Percentiles rank a stretch among this genome's conserved stretches.
Evolutionary conservation across 306 rosid species (phyloP).

Genomic region (Rosa lucieae): DNA sequence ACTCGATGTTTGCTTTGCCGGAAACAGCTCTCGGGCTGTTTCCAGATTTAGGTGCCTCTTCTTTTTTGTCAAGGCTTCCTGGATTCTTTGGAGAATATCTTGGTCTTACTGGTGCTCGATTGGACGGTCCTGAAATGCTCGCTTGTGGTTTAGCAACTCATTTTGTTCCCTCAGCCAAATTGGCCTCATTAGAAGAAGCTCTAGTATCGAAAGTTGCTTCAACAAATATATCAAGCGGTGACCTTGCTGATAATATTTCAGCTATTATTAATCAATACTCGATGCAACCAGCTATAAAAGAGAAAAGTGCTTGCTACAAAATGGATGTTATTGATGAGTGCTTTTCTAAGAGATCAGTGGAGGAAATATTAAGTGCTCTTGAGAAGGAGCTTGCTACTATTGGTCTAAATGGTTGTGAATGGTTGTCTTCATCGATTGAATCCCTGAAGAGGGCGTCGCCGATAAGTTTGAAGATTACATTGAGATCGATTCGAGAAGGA

Average conservation of each 20-base stretch:
- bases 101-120: constrained; percentile 67
- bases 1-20: constrained; percentile 77
- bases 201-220: constrained; percentile 44
- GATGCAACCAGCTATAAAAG: constrained; percentile 49
- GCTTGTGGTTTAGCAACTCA: constrained; percentile 85
- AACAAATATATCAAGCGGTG: constrained; percentile 21
- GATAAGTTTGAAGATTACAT: constrained; percentile 67
- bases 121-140: constrained; percentile 84
- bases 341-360: constrained; percentile 68
- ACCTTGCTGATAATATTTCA: constrained; percentile 42
- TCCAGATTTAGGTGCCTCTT: constrained; percentile 75
- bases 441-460: constrained; percentile 75
- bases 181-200: constrained; percentile 63
- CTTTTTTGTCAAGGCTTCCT: constrained; percentile 67
- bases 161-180: constrained; percentile 49
- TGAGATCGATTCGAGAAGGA: constrained; percentile 80
- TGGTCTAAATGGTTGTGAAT: not conserved
- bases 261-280: constrained; percentile 54
- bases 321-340: constrained; percentile 61
- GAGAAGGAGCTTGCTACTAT: constrained; percentile 37
- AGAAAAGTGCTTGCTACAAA: constrained; percentile 56
- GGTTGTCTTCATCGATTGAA: constrained; percentile 58
- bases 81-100: constrained; percentile 76
- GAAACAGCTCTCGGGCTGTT: constrained; percentile 70
- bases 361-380: constrained; percentile 72